phyloP scores from a whole-genome alignment of 2,329 filamentous ascomycete genomes.

The Ophiognomonia clavigignenti-juglandacearum region DNA sequence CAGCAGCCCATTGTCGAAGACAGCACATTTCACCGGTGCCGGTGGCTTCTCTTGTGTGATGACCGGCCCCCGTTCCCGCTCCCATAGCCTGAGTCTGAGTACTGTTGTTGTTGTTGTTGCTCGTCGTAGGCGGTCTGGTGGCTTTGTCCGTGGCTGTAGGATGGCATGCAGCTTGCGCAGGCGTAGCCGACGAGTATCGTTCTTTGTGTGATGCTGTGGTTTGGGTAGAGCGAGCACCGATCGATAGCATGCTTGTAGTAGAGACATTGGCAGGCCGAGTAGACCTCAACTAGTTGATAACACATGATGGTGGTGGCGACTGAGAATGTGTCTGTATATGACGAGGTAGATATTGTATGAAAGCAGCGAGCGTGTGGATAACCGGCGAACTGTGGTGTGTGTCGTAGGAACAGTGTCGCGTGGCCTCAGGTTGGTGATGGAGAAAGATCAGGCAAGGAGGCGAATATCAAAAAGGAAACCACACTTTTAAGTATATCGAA shows the following conservation, averaged over 20 bases:
- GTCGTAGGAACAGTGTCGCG: neutral
- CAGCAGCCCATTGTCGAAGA: conserved; percentile 46
- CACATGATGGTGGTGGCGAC: conserved; percentile 58
- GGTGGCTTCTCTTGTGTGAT: conserved; percentile 37
- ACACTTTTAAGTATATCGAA: conserved; percentile 5
- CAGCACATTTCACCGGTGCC: conserved; percentile 47
- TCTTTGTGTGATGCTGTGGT: conserved; percentile 67
- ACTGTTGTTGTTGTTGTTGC: conserved; percentile 32
- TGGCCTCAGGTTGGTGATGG: conserved; percentile 1
- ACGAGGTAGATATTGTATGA: conserved; percentile 19
- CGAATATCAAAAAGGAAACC: conserved; percentile 1
- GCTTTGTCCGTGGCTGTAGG: conserved; percentile 19
- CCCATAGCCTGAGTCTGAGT: conserved; percentile 52
- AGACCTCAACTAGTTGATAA: conserved; percentile 79
- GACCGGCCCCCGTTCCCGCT: conserved; percentile 44
- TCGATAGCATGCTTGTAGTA: conserved; percentile 87
- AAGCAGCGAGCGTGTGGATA: conserved; percentile 19
- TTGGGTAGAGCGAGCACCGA: conserved; percentile 69
- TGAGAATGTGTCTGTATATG: conserved; percentile 19
- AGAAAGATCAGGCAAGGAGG: conserved; percentile 9
- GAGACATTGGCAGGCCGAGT: conserved; percentile 79
- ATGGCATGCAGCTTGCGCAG: conserved; percentile 53
- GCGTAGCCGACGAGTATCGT: conserved; percentile 80
- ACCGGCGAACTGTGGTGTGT: conserved; percentile 8
- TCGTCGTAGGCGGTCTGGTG: conserved; percentile 29